These are phyloP conservation scores for Candida odintsovae DNA, from an alignment of 805 yeast species.

Conservation along the genomic window DNA sequence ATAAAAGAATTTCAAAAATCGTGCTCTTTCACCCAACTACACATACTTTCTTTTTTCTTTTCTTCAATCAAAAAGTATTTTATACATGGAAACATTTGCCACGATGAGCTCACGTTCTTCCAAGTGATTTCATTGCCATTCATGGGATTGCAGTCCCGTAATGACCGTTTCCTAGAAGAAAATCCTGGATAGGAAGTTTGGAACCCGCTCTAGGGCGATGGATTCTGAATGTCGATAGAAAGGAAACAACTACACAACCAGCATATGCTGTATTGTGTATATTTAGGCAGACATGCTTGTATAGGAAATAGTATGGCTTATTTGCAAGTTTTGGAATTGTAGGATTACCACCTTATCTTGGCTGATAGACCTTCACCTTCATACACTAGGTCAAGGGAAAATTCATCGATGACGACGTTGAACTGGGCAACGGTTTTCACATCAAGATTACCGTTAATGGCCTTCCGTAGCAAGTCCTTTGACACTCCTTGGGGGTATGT, in stretches of 20 bases:
- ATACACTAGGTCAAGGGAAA: constrained; percentile 37
- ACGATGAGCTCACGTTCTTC: constrained; percentile 25
- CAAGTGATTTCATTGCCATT: constrained; percentile 29
- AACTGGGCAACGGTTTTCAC: constrained; percentile 43
- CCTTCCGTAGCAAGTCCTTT: constrained; percentile 42
- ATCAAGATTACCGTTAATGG: constrained; percentile 43
- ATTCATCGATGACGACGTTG: constrained; percentile 33
- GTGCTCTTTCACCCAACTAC: not conserved
- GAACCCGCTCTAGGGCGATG: constrained; percentile 21
- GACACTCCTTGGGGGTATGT: constrained; percentile 38
- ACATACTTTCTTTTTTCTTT: constrained; percentile 11
- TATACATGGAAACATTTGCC: constrained; percentile 27
- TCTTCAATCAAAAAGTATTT: constrained; percentile 27
- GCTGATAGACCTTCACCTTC: constrained; percentile 39
- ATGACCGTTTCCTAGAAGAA: constrained; percentile 26
- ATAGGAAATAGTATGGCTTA: not conserved
- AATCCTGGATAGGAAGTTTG: constrained; percentile 30
- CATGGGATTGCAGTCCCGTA: constrained; percentile 23
- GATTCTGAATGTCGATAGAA: constrained; percentile 27
- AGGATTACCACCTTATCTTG: constrained; percentile 28
- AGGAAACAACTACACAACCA: constrained; percentile 16
- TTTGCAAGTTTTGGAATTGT: not conserved
- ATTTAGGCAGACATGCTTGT: not conserved
- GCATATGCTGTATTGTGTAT: not conserved
- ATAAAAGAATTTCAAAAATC: not conserved